Conservation (phyloP, 768 basidiomycete species). For the Leccinum rimulosum region DNA sequence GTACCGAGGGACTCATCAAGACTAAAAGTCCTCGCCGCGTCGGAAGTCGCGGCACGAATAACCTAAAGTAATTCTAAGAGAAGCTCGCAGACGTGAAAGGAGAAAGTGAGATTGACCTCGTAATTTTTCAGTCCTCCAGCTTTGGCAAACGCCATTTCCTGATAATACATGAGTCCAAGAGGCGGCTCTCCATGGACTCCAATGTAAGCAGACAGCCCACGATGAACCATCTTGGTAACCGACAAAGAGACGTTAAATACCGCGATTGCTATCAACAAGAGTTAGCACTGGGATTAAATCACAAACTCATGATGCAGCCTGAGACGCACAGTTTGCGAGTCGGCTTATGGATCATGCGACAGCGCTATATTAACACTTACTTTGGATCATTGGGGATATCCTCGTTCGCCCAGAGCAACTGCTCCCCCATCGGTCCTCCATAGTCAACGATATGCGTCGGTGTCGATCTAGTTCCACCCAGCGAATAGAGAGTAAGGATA, state of each 20-base stretch:
- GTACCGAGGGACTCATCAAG: slow-evolving; percentile 61
- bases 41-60: slow-evolving; percentile 64
- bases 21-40: slow-evolving; percentile 64
- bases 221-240: slow-evolving; percentile 64
- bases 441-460: slow-evolving; percentile 79
- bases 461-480: slow-evolving; percentile 69
- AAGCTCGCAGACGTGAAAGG: background rate
- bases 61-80: slow-evolving; percentile 39
- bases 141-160: slow-evolving; percentile 65
- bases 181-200: slow-evolving; percentile 77
- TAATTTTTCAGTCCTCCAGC: slow-evolving; percentile 68
- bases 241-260: slow-evolving; percentile 70
- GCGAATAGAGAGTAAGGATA: slow-evolving; percentile 55
- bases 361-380: slow-evolving; percentile 34
- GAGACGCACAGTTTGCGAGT: slow-evolving; percentile 52
- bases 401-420: slow-evolving; percentile 62
- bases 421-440: slow-evolving; percentile 68
- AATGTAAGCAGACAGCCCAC: slow-evolving; percentile 60
- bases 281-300: background rate
- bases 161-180: slow-evolving; percentile 72
- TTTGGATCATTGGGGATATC: slow-evolving; percentile 69
- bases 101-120: slow-evolving; percentile 42
- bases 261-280: slow-evolving; percentile 46
- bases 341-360: slow-evolving; percentile 44
- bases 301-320: background rate